phyloP scores from a whole-genome alignment of 305 asterid species.

The Andrographis paniculata region DNA sequence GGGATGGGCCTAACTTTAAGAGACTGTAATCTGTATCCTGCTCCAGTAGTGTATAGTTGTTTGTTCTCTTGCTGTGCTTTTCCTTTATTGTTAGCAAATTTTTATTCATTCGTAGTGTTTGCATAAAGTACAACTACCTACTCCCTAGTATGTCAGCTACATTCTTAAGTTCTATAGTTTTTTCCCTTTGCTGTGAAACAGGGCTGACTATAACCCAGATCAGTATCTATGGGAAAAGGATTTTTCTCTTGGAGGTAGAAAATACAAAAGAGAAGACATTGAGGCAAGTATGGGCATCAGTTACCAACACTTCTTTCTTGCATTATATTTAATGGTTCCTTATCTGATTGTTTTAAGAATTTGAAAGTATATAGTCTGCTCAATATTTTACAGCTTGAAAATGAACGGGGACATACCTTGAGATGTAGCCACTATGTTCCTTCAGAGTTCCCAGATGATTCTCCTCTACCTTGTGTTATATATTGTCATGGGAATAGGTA shows the following conservation, averaged over 20 bases:
- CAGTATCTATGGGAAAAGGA: slow-evolving; percentile 93
- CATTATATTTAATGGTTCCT: slow-evolving; percentile 12
- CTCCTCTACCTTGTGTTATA: slow-evolving; percentile 92
- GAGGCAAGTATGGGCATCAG: slow-evolving; percentile 97
- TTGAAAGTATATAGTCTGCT: slow-evolving; percentile 20
- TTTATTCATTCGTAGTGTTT: neutral
- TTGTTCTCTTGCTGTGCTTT: neutral
- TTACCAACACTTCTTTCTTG: slow-evolving; percentile 26
- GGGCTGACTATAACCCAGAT: slow-evolving; percentile 99
- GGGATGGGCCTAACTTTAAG: slow-evolving; percentile 10
- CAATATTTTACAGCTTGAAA: slow-evolving; percentile 63
- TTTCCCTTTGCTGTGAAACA: slow-evolving; percentile 29
- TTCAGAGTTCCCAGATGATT: slow-evolving; percentile 61
- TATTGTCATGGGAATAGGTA: slow-evolving; percentile 99
- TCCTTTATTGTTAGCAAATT: slow-evolving; percentile 1
- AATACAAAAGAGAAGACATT: slow-evolving; percentile 80
- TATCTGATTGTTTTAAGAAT: slow-evolving; percentile 16
- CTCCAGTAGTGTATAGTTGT: neutral
- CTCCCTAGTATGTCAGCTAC: slow-evolving; percentile 12
- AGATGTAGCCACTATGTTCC: slow-evolving; percentile 95
- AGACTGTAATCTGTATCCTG: slow-evolving; percentile 4
- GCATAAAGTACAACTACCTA: slow-evolving; percentile 5
- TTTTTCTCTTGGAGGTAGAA: slow-evolving; percentile 80
- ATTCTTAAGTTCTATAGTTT: neutral
- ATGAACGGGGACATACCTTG: slow-evolving; percentile 84